Evolutionary conservation across 768 basidiomycete genomes (phyloP).

Genomic region (Ramaria sp.): DNA sequence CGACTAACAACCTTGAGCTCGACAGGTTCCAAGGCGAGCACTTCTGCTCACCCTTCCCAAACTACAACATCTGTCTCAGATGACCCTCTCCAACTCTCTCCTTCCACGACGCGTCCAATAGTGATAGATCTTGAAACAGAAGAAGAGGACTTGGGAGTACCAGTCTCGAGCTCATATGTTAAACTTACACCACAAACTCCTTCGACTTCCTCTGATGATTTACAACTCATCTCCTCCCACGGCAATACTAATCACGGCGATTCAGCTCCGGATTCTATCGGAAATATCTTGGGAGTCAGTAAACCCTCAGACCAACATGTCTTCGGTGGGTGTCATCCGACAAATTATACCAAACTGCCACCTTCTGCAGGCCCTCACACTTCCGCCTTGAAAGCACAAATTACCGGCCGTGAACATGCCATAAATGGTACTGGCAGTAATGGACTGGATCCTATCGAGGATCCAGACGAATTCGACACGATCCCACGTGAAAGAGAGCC

Average conservation of each 20-base stretch:
- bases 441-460: conserved; percentile 1
- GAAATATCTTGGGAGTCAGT: not conserved
- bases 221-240: not conserved
- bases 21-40: not conserved
- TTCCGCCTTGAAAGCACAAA: not conserved
- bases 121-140: conserved; percentile 7
- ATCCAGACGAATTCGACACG: conserved; percentile 3
- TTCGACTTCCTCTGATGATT: conserved; percentile 5
- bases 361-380: conserved; percentile 1
- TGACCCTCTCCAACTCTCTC: not conserved
- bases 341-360: not conserved
- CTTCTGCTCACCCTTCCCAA: not conserved
- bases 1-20: not conserved
- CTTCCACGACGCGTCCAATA: not conserved
- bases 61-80: not conserved
- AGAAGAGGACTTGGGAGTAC: conserved; percentile 3
- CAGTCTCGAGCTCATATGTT: not conserved
- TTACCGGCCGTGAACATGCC: not conserved
- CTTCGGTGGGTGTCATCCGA: not conserved
- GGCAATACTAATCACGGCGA: not conserved
- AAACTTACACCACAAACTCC: not conserved
- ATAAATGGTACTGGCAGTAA: too few relatives aligned
- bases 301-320: not conserved
- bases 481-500: too few relatives aligned
- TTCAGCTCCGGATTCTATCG: not conserved